phyloP scores from a whole-genome alignment of 352 stramenopile genomes.

The Blastocystis sp. region DNA sequence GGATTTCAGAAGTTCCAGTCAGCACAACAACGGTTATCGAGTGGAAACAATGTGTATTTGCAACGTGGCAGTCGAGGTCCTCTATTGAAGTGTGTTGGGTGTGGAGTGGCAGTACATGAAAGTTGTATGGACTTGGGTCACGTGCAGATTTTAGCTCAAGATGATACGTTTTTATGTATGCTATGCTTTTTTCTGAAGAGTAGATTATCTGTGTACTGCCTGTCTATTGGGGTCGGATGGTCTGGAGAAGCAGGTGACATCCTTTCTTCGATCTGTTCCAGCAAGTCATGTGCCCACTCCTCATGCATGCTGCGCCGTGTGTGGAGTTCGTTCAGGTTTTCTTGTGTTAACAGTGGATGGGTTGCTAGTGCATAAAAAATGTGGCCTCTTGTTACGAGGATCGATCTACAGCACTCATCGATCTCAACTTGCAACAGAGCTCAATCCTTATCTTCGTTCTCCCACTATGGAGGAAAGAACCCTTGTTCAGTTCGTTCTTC shows the following conservation, averaged over 20 bases:
- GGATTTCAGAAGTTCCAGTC: neutral
- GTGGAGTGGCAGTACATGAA: neutral
- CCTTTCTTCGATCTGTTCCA: neutral
- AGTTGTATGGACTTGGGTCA: neutral
- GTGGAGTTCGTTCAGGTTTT: neutral
- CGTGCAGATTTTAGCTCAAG: neutral
- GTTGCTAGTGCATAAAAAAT: neutral
- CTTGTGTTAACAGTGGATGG: conserved; percentile 5
- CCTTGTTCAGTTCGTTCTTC: conserved; percentile 38
- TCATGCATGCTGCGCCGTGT: neutral
- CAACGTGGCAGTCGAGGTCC: neutral
- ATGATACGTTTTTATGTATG: neutral
- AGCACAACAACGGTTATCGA: neutral
- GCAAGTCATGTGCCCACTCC: neutral
- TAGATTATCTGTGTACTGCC: neutral
- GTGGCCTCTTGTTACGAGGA: neutral
- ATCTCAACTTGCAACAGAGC: neutral
- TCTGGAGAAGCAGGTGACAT: neutral
- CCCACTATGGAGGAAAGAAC: neutral
- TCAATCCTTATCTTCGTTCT: neutral
- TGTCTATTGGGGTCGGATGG: neutral
- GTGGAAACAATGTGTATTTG: neutral
- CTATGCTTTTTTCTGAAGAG: neutral
- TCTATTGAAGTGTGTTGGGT: neutral
- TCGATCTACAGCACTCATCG: neutral